Percentiles rank a stretch among this genome's conserved stretches.
Evolutionary conservation across 169 alveolate species (phyloP).

Genomic region (Plasmodium chabaudi): DNA sequence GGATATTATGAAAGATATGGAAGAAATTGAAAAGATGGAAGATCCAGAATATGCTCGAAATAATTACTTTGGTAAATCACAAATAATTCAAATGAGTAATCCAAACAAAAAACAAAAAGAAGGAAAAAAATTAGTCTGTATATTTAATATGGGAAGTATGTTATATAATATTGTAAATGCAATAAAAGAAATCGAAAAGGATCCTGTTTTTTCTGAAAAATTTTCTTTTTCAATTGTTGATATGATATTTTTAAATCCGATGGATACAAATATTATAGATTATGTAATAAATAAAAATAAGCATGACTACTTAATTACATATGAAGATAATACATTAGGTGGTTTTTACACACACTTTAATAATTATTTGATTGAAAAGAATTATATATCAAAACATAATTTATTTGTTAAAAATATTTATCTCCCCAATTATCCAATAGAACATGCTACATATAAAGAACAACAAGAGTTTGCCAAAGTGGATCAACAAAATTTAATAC

Average conservation of each 20-base stretch:
- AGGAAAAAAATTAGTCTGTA: slow-evolving; percentile 14
- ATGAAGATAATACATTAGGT: slow-evolving; percentile 68
- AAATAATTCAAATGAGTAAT: slow-evolving; percentile 40
- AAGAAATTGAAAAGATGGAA: slow-evolving; percentile 2
- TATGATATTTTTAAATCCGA: slow-evolving; percentile 64
- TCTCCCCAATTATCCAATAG: slow-evolving; percentile 44
- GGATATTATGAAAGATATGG: slow-evolving; percentile 1
- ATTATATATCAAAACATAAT: slow-evolving; percentile 36
- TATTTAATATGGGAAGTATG: slow-evolving; percentile 73
- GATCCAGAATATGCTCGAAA: background rate
- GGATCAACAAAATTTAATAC: slow-evolving; percentile 11
- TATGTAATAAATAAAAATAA: slow-evolving; percentile 29
- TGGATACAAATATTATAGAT: slow-evolving; percentile 56
- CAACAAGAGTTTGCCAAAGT: slow-evolving; percentile 27
- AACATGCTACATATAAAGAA: slow-evolving; percentile 34
- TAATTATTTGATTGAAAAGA: slow-evolving; percentile 41
- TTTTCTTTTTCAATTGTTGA: slow-evolving; percentile 62
- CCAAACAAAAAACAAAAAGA: background rate
- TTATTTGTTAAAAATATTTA: slow-evolving; percentile 52
- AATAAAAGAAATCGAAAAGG: slow-evolving; percentile 42
- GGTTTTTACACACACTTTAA: slow-evolving; percentile 69
- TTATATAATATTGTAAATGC: slow-evolving; percentile 60
- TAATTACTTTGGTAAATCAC: slow-evolving; percentile 18
- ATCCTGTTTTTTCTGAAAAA: background rate
- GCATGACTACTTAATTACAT: slow-evolving; percentile 34